Percentiles rank a stretch among this genome's conserved stretches.
phyloP scores from a whole-genome alignment of 1,139 yeast species.

The Casaregolazyma suthepensis region DNA sequence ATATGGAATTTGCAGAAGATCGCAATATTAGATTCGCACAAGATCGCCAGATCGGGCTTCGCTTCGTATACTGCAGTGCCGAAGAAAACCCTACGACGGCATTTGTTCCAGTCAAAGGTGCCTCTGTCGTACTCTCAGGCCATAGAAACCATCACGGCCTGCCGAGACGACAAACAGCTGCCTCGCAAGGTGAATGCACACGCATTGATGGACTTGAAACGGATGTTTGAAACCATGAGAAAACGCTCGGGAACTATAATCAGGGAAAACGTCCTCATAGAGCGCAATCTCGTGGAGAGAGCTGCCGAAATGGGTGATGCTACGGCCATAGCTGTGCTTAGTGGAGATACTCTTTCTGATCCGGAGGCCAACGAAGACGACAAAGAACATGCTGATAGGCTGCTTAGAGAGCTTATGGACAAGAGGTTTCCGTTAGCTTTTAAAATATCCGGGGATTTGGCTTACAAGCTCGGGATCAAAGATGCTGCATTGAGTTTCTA shows the following conservation, averaged over 20 bases:
- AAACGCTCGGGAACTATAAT: slow-evolving; percentile 54
- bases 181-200: slow-evolving; percentile 37
- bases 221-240: slow-evolving; percentile 58
- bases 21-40: neutral
- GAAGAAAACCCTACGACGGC: slow-evolving; percentile 19
- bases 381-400: slow-evolving; percentile 51
- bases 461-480: slow-evolving; percentile 49
- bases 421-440: slow-evolving; percentile 62
- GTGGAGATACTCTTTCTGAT: slow-evolving; percentile 43
- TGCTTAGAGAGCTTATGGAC: slow-evolving; percentile 57
- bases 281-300: slow-evolving; percentile 63
- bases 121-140: slow-evolving; percentile 26
- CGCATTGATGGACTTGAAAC: slow-evolving; percentile 65
- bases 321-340: slow-evolving; percentile 67
- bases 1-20: neutral
- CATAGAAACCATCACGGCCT: slow-evolving; percentile 20
- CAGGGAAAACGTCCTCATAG: slow-evolving; percentile 42
- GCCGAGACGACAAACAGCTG: slow-evolving; percentile 16
- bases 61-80: slow-evolving; percentile 7
- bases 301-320: slow-evolving; percentile 81
- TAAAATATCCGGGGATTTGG: slow-evolving; percentile 69
- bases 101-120: slow-evolving; percentile 27
- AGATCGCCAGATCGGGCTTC: neutral
- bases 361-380: slow-evolving; percentile 43
- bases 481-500: slow-evolving; percentile 46